Evolutionary conservation across 495 filamentous ascomycete genomes (phyloP).

Genomic region (Aeminium ludgeri): DNA sequence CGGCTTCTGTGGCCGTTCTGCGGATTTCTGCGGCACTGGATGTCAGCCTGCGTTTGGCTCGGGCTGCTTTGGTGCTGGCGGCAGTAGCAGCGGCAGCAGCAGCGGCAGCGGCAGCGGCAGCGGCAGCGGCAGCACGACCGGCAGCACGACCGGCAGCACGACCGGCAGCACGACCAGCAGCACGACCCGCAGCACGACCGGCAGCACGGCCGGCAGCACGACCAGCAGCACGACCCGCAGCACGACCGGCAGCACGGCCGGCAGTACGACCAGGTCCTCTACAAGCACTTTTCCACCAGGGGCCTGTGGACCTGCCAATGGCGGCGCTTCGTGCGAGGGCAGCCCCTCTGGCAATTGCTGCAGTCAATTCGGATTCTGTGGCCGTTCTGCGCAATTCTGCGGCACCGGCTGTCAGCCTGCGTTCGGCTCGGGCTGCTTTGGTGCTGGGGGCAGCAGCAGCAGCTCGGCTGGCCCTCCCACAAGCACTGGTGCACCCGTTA

Average conservation of each 20-base stretch:
- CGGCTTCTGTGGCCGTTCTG: slow-evolving; percentile 6
- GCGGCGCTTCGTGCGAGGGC: too few relatives aligned
- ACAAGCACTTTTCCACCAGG: too few relatives aligned
- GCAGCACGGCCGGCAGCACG: too few relatives aligned
- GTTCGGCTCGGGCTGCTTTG: neutral
- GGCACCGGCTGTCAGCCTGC: slow-evolving; percentile 3
- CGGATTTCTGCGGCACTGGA: slow-evolving; percentile 2
- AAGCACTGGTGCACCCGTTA: slow-evolving; percentile 1
- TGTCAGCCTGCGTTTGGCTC: slow-evolving; percentile 5
- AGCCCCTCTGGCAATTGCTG: neutral
- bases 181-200: too few relatives aligned
- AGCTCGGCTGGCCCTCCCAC: neutral
- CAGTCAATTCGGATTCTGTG: slow-evolving; percentile 3
- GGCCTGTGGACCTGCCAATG: too few relatives aligned
- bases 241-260: slow-evolving; percentile 1
- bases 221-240: too few relatives aligned
- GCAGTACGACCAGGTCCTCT: neutral
- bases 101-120: too few relatives aligned
- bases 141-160: too few relatives aligned
- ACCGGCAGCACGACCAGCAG: too few relatives aligned
- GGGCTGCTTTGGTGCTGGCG: neutral
- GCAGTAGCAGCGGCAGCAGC: too few relatives aligned
- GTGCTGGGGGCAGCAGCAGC: neutral
- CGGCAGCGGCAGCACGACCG: too few relatives aligned
- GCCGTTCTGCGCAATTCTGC: slow-evolving; percentile 1